Conservation (phyloP, 78 protist genomes). For the Tieghemostelium lacteum region DNA sequence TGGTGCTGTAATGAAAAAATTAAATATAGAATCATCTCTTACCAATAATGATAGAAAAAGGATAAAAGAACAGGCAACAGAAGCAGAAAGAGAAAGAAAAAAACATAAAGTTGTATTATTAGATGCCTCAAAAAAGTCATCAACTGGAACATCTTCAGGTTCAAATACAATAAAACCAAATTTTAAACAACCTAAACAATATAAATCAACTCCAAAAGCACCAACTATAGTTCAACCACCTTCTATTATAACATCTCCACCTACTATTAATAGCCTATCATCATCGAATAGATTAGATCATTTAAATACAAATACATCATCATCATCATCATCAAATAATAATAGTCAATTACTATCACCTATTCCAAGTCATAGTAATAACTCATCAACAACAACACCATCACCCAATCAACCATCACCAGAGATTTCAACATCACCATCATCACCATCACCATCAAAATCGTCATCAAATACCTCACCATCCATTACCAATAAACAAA, state of each 20-base stretch:
- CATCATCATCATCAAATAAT: not conserved
- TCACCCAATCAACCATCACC: not conserved
- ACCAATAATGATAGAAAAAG: conserved; percentile 25
- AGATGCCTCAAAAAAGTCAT: not conserved
- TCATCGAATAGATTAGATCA: not conserved
- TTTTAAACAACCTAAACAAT: not conserved
- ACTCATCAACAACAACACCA: not conserved
- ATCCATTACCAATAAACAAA: not conserved
- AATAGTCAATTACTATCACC: not conserved
- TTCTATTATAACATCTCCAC: not conserved
- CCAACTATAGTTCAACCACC: not conserved
- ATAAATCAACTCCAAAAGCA: not conserved
- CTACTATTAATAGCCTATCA: not conserved
- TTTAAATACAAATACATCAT: not conserved
- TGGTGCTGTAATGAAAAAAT: conserved; percentile 3
- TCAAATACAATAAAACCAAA: not conserved
- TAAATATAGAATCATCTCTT: conserved; percentile 21
- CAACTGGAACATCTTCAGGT: not conserved
- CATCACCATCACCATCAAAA: not conserved
- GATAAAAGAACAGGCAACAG: not conserved
- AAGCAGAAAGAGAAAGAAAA: conserved; percentile 26
- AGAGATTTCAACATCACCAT: not conserved
- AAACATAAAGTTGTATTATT: conserved; percentile 14
- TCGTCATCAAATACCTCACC: not conserved
- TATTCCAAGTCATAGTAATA: not conserved